phyloP scores from a whole-genome alignment of 306 rosid genomes.

The Carpinus viminea region DNA sequence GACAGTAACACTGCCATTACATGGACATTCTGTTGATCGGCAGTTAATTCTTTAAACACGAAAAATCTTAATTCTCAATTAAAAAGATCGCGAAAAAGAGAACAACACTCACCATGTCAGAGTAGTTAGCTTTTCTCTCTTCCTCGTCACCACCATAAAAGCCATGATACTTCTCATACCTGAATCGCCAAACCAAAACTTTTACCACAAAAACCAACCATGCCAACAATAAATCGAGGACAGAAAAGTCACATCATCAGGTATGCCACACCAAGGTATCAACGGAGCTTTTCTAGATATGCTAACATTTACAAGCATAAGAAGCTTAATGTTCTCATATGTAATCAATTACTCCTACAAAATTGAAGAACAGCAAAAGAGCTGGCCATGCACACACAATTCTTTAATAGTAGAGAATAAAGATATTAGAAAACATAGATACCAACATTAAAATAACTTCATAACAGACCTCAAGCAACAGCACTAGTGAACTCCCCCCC shows the following conservation, averaged over 20 bases:
- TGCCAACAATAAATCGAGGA: not conserved
- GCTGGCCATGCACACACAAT: not conserved
- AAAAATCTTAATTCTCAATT: not conserved
- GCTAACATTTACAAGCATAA: not conserved
- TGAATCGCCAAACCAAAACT: slow-evolving; percentile 38
- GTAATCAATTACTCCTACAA: not conserved
- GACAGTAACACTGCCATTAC: not conserved
- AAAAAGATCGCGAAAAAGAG: slow-evolving; percentile 8
- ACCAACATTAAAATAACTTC: no score
- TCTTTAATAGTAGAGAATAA: not conserved
- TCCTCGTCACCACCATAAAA: slow-evolving; percentile 80
- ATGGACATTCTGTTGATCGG: not conserved
- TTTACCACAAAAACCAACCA: slow-evolving; percentile 6
- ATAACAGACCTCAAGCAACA: no score
- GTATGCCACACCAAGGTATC: not conserved
- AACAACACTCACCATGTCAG: slow-evolving; percentile 77
- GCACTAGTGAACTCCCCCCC: no score
- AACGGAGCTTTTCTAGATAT: not conserved
- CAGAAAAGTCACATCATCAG: not conserved
- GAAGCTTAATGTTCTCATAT: not conserved
- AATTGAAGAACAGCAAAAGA: not conserved
- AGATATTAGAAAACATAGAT: not conserved
- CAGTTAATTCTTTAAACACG: not conserved
- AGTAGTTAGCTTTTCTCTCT: slow-evolving; percentile 79
- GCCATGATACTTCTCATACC: slow-evolving; percentile 97